Evolutionary conservation across 2,329 filamentous ascomycete species (phyloP).

Genomic region (Coniochaeta hoffmannii): DNA sequence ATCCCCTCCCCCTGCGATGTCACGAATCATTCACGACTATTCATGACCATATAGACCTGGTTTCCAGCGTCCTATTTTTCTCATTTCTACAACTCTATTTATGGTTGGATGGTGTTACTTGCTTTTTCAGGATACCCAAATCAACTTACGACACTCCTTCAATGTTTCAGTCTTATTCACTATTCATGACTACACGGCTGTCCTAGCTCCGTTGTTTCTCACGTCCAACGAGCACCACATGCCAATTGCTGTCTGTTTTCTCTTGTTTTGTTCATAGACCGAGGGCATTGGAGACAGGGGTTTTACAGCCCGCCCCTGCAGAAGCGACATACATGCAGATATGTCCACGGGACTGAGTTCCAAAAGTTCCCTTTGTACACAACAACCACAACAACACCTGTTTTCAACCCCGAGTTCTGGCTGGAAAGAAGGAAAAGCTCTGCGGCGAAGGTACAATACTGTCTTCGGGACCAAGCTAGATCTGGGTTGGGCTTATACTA

Average conservation of each 20-base stretch:
- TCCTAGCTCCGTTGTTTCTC: background rate
- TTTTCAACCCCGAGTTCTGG: background rate
- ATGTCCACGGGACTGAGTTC: background rate
- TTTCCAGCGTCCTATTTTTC: background rate
- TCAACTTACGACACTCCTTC: background rate
- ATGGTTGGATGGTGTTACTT: background rate
- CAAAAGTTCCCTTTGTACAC: background rate
- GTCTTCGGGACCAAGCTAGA: background rate
- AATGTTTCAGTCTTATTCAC: background rate
- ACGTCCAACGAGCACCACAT: background rate
- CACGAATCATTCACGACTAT: background rate
- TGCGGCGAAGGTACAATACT: background rate
- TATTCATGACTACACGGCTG: background rate
- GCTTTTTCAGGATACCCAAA: background rate
- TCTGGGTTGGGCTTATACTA: background rate
- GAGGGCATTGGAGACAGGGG: background rate
- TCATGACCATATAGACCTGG: background rate
- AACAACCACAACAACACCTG: background rate
- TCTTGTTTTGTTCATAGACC: background rate
- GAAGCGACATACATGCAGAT: background rate
- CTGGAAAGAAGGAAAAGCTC: background rate
- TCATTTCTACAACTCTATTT: background rate
- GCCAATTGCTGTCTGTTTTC: background rate
- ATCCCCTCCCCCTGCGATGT: background rate
- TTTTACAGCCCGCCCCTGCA: background rate